Evolutionary conservation across 2,329 filamentous ascomycete species (phyloP).

Genomic region (Xylariaceae sp.): DNA sequence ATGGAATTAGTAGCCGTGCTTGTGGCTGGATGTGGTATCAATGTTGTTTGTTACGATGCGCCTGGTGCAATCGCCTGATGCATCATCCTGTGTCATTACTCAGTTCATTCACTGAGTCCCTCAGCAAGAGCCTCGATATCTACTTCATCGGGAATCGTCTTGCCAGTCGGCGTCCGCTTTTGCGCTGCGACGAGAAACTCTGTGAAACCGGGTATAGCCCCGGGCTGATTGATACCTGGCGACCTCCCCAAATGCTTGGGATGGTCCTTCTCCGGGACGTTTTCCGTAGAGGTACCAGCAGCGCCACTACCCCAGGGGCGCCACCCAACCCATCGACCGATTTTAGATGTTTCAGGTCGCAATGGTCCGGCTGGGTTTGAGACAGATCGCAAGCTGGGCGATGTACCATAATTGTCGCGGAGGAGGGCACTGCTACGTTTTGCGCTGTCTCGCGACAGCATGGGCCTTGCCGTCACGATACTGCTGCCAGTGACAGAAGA

Average conservation of each 20-base stretch:
- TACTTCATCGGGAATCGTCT: conserved; percentile 54
- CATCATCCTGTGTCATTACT: too few species aligned
- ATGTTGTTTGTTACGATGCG: too few species aligned
- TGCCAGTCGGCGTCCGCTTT: conserved; percentile 50
- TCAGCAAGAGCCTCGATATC: conserved; percentile 60
- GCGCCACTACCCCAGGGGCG: conserved; percentile 27
- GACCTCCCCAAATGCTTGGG: conserved; percentile 41
- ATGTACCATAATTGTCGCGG: conserved; percentile 44
- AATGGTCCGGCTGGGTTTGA: conserved; percentile 24
- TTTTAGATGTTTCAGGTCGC: conserved; percentile 20
- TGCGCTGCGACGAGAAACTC: conserved; percentile 49
- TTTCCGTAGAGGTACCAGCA: conserved; percentile 14
- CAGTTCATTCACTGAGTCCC: conserved; percentile 44
- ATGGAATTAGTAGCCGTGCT: too few species aligned
- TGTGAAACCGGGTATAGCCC: conserved; percentile 68
- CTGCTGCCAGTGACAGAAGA: conserved; percentile 55
- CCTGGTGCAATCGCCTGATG: too few species aligned
- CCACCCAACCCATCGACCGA: conserved; percentile 48
- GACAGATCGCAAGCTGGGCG: conserved; percentile 33
- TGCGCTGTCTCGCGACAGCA: conserved; percentile 43
- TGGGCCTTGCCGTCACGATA: conserved; percentile 57
- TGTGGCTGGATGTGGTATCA: too few species aligned
- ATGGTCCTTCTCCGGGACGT: conserved; percentile 33
- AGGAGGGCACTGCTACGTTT: conserved; percentile 53
- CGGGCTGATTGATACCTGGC: conserved; percentile 75